Evolutionary conservation across 176 grass and related monocot genomes (phyloP).

Genomic region (Echinochloa phyllopogon): DNA sequence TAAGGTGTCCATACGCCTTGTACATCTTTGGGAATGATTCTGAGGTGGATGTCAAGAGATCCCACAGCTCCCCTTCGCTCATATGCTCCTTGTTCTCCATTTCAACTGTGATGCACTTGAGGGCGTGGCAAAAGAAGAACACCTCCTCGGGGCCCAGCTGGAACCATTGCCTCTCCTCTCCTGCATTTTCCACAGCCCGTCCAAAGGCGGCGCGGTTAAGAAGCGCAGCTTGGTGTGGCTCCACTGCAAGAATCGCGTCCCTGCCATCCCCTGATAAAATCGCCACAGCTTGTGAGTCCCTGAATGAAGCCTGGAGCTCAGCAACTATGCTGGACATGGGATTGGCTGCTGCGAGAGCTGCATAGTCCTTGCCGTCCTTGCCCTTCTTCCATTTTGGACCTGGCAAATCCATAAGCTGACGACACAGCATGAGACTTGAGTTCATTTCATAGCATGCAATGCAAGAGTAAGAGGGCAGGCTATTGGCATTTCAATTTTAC

Average conservation of each 20-base stretch:
- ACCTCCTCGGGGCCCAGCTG: slow-evolving; percentile 66
- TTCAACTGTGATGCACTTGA: slow-evolving; percentile 49
- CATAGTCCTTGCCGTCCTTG: slow-evolving; percentile 48
- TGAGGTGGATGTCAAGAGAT: slow-evolving; percentile 30
- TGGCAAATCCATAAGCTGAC: slow-evolving; percentile 16
- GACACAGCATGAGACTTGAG: neutral
- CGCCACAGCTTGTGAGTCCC: neutral
- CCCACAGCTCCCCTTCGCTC: slow-evolving; percentile 48
- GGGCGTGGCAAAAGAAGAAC: slow-evolving; percentile 59
- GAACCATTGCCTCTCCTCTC: slow-evolving; percentile 32
- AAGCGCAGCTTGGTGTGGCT: neutral
- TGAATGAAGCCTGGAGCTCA: slow-evolving; percentile 45
- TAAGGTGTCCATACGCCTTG: slow-evolving; percentile 68
- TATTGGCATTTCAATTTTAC: too few species aligned
- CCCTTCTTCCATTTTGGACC: slow-evolving; percentile 58
- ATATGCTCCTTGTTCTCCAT: neutral
- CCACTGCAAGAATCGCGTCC: slow-evolving; percentile 23
- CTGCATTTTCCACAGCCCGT: slow-evolving; percentile 4
- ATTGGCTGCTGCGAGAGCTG: slow-evolving; percentile 37
- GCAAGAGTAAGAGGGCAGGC: too few species aligned
- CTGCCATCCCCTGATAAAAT: neutral
- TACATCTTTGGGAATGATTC: slow-evolving; percentile 59
- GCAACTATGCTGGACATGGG: slow-evolving; percentile 62
- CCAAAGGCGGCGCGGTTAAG: slow-evolving; percentile 42
- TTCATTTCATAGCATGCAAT: neutral